phyloP scores from a whole-genome alignment of 176 grass and related monocot genomes.

The Aegilops bicornis region DNA sequence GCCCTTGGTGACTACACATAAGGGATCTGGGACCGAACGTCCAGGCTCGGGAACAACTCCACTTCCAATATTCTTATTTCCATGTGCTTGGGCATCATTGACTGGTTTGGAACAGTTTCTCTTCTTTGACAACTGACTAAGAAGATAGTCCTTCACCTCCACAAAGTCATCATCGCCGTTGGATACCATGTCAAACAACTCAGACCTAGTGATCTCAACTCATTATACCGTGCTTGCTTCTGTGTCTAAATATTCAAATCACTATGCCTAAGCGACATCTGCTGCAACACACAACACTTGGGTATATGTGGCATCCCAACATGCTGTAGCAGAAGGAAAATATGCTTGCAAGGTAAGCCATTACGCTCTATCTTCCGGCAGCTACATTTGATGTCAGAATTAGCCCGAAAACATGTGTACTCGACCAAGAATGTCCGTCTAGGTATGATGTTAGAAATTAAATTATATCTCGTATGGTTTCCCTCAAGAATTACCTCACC shows the following conservation, averaged over 20 bases:
- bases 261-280: not conserved
- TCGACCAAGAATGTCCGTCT: not conserved
- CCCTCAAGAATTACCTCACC: not conserved
- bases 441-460: not conserved
- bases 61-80: not conserved
- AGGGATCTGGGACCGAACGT: not conserved
- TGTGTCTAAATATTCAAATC: not conserved
- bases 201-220: not conserved
- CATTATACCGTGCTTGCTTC: not conserved
- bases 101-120: not conserved
- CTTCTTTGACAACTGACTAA: not conserved
- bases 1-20: not conserved
- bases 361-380: not conserved
- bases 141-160: not conserved
- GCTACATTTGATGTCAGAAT: not conserved
- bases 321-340: not conserved
- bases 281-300: not conserved
- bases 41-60: not conserved
- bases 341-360: not conserved
- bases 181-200: not conserved
- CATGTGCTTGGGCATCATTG: not conserved
- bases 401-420: not conserved
- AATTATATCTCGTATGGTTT: not conserved
- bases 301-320: not conserved
- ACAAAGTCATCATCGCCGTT: not conserved